A percentile compares a stretch with the other conserved stretches of the same genome.
Conservation (phyloP, 2,329 filamentous ascomycete genomes). For the Byssothecium circinans region DNA sequence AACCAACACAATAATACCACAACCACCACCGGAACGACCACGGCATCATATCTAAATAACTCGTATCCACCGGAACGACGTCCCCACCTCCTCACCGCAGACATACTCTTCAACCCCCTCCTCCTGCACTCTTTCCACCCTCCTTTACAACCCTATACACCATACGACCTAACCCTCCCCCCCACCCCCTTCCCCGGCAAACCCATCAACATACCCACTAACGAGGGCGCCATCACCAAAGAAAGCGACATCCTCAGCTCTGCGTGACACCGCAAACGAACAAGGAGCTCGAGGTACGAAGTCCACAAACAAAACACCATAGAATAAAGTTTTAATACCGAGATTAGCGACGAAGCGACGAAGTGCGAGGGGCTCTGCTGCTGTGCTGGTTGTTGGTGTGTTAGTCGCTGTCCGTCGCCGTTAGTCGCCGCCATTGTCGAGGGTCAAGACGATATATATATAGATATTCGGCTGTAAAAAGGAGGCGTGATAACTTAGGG, state of each 20-base stretch:
- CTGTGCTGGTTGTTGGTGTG: too few species aligned
- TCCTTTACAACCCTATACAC: too few species aligned
- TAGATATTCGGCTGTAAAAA: too few species aligned
- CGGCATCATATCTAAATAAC: too few species aligned
- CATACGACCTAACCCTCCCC: constrained; percentile 39
- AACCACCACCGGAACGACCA: constrained; percentile 57
- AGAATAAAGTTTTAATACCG: too few species aligned
- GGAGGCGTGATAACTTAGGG: too few species aligned
- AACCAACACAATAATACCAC: constrained; percentile 5
- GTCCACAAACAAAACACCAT: constrained; percentile 45
- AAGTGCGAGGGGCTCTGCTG: too few species aligned
- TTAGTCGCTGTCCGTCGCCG: too few species aligned
- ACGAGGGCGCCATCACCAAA: constrained; percentile 56
- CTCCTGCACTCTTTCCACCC: constrained; percentile 40
- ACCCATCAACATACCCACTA: constrained; percentile 61
- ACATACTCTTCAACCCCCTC: constrained; percentile 52
- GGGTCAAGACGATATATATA: too few species aligned
- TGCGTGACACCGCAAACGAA: constrained; percentile 68
- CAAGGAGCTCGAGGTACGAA: constrained; percentile 67
- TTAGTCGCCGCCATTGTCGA: too few species aligned
- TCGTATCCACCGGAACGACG: constrained; percentile 61
- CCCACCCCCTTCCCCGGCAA: constrained; percentile 58
- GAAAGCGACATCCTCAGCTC: constrained; percentile 59
- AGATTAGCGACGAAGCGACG: too few species aligned
- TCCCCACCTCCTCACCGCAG: constrained; percentile 57